phyloP scores from a whole-genome alignment of 352 stramenopile species.

The Phytophthora palmivora region DNA sequence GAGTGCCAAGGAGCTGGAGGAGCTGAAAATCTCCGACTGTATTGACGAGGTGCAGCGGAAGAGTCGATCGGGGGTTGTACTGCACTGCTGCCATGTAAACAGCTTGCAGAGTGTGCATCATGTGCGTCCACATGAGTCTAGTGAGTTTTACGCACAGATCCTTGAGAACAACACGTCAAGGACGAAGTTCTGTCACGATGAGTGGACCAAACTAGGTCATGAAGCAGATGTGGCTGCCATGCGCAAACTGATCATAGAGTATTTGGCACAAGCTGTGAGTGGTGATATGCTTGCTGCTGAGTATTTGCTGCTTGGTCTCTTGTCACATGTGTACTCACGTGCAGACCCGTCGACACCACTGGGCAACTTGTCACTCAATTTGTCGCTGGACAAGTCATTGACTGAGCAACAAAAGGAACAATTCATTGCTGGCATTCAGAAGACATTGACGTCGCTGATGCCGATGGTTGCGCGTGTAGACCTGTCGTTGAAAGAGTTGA shows the following conservation, averaged over 20 bases:
- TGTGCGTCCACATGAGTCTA: conserved; percentile 55
- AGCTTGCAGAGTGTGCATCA: conserved; percentile 50
- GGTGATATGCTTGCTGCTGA: conserved; percentile 69
- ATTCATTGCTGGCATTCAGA: conserved; percentile 35
- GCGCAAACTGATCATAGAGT: conserved; percentile 47
- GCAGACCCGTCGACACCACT: conserved; percentile 67
- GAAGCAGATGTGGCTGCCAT: conserved; percentile 29
- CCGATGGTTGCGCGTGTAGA: conserved; percentile 61
- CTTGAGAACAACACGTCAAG: conserved; percentile 44
- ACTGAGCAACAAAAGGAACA: conserved; percentile 26
- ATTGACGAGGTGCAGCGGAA: conserved; percentile 67
- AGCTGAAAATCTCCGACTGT: conserved; percentile 72
- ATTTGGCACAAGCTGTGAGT: conserved; percentile 46
- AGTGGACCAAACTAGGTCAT: conserved; percentile 43
- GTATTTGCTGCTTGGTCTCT: conserved; percentile 71
- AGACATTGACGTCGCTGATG: conserved; percentile 53
- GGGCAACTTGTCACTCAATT: conserved; percentile 78
- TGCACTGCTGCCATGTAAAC: conserved; percentile 71
- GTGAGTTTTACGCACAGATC: conserved; percentile 39
- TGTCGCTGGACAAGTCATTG: conserved; percentile 42
- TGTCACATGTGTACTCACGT: conserved; percentile 79
- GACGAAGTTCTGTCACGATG: conserved; percentile 40
- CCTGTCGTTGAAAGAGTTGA: conserved; percentile 69
- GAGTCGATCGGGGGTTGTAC: conserved; percentile 52
- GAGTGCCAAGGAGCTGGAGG: conserved; percentile 47